Evolutionary conservation across 164 flowering plant species (phyloP), one percentile per base, ranked within the genome.

Genomic region (Kingdonia uniflora): DNA sequence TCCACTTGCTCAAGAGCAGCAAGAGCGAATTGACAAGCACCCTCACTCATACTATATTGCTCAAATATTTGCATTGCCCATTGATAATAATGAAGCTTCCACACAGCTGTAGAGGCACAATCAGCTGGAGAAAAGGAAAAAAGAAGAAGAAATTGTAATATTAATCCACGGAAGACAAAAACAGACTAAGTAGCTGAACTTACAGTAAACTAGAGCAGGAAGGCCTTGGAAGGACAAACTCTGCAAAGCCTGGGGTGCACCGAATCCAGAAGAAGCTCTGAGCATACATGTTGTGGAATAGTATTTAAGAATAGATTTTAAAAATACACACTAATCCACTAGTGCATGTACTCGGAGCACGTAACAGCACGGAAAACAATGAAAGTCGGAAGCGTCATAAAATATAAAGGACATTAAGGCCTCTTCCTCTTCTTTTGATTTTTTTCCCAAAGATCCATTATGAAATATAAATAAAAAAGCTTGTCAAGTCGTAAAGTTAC

Each of bases 1-100:
- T 88, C 99, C 54, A 88, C 92, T 73, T 85, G 91, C 71, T 92
- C 97, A 53, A 92, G 90, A 44, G 99, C 94, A 53, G 95, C 95
- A 74, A 82, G 82, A 54, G 96, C 91, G 80, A 88, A 92, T 60
- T 86, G 88, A 57, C 77, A 77, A 62, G 99, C 95, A 62, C 81
- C 97, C 66, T 79, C 86, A 71, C 82, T 82, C 65, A 84, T 29
- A 71, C 71, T 71, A 66, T 88, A 81, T 58, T 81, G 94, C 76
- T 92, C 99, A 81, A 92, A 92, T 39, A 77, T 64, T 65, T 82
- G 95, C 99, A 92, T 92, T 15, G 69, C 81, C 96, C 95, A 88
- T 54, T 92, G 91, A 73, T 82, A 92, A 60, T 92, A 92, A 19
- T 77, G 82, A 68, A 92, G 82, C 76, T 78, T 92, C 99, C 96